Base-by-base conservation (phyloP, 805 yeast genomes). In the Candida railenensis region DNA sequence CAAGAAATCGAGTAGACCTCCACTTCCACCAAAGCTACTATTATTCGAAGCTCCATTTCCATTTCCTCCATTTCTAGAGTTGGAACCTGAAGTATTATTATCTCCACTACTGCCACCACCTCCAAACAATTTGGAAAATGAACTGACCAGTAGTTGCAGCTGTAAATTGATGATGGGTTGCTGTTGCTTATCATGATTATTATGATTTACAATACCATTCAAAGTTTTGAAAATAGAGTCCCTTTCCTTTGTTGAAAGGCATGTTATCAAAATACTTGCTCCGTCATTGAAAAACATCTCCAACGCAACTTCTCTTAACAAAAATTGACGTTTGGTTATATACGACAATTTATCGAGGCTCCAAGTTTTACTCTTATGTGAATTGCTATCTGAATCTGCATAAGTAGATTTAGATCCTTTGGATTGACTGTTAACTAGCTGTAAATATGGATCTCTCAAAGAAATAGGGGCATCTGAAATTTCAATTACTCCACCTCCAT, bases 281-380 rank as follows among this genome's bases (percentile, higher is more conserved):
- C 94, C 95, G 61, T 85, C 82, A 21, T 76, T 75, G 60, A 88
- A 87, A 51, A 87, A 83, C 56, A 89, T 64, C 57, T 89, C 96
- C 32, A 89, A 58, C 0, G 94, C 96, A 39, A 86, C 87, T 62
- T 89, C 95, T 46, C 96, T 68, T 14, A 89, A 67, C 16, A 89
- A 62, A 55, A 89, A 89, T 34, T 85, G 89, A 43, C 96, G 67
- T 51, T 86, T 87, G 2, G 89, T 81, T 11, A 85, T 79, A 3
- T 85, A 81, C 0, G 81, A 77, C 16, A 90, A 57, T 38, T 78
- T 78, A 3, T 71, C 71, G 18, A 86, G 54, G 20, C 78, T 74
- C 94, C 95, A 88, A 12, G 74, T 65, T 49, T 74, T 74, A 0
- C 79, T 78, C 12, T 71, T 59, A 54, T 84, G 87, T 3, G 19